These are phyloP conservation scores for Starmerella etchellsii DNA, from an alignment of 805 yeast genomes.

Conservation along the genomic window DNA sequence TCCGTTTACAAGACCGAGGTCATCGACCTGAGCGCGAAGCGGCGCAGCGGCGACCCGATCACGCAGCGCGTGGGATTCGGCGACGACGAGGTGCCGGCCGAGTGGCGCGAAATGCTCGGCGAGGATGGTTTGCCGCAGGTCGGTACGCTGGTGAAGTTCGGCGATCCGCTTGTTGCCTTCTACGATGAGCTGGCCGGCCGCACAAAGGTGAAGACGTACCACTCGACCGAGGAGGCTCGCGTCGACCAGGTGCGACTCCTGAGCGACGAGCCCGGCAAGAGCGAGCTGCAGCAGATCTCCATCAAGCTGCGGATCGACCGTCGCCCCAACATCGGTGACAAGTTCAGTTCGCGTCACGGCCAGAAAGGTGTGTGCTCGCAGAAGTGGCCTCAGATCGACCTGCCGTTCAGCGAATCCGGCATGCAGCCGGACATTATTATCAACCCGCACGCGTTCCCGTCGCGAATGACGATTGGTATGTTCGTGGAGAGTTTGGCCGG, in stretches of 20 bases:
- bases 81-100: constrained; percentile 78
- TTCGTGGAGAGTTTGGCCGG: constrained; percentile 98
- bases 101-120: constrained; percentile 80
- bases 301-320: constrained; percentile 85
- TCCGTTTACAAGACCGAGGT: constrained; percentile 91
- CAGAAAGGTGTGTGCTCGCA: constrained; percentile 98
- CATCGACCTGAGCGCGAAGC: constrained; percentile 61
- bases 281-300: constrained; percentile 72
- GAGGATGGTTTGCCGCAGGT: constrained; percentile 84
- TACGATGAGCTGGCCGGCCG: constrained; percentile 83
- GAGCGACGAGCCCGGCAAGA: constrained; percentile 57
- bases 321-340: constrained; percentile 92
- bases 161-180: constrained; percentile 90
- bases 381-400: constrained; percentile 92
- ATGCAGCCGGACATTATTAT: constrained; percentile 96
- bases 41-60: constrained; percentile 88
- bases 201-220: constrained; percentile 85
- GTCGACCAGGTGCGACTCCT: constrained; percentile 88
- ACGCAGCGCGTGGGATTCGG: constrained; percentile 94
- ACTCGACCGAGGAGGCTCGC: constrained; percentile 86
- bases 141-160: constrained; percentile 81
- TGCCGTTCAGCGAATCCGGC: constrained; percentile 95
- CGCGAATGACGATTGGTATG: constrained; percentile 99
- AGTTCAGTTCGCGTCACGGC: constrained; percentile 94
- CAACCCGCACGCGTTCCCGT: constrained; percentile 98